These are phyloP conservation scores for Thamnidium elegans DNA, from an alignment of 192 early-diverging fungal genomes.

Conservation along the genomic window DNA sequence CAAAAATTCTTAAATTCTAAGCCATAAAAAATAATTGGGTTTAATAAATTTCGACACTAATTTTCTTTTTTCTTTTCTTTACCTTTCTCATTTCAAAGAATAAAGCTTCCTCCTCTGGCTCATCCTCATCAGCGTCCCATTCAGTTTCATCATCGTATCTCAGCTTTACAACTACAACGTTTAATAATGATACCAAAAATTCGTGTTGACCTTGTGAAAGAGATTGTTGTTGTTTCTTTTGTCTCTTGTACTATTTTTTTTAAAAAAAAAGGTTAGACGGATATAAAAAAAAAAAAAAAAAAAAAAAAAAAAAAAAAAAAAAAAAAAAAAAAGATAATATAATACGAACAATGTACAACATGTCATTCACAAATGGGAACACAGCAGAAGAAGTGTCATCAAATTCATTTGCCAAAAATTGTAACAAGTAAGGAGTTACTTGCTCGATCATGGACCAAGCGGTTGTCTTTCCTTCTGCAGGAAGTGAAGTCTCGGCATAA, in stretches of 20 bases:
- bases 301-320: conserved; percentile 2
- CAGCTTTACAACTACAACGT: conserved; percentile 79
- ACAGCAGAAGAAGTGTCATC: conserved; percentile 78
- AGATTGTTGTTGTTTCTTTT: conserved; percentile 46
- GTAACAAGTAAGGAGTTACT: conserved; percentile 75
- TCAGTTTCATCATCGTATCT: conserved; percentile 86
- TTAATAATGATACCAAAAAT: conserved; percentile 54
- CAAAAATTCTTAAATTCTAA: conserved; percentile 65
- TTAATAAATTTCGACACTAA: background rate
- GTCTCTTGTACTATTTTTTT: conserved; percentile 46
- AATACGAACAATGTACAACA: conserved; percentile 63
- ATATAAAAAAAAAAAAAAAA: background rate
- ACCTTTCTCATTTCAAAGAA: conserved; percentile 71
- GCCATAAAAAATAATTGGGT: conserved; percentile 9
- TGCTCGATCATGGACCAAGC: conserved; percentile 69
- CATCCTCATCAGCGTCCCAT: conserved; percentile 67
- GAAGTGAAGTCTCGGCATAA: conserved; percentile 48
- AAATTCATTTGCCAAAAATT: conserved; percentile 76
- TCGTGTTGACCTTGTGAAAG: conserved; percentile 48
- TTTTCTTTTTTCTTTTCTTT: background rate
- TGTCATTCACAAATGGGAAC: conserved; percentile 74
- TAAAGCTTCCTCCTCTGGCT: conserved; percentile 75
- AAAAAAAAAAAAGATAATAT: background rate
- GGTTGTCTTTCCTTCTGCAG: conserved; percentile 38
- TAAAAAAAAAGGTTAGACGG: conserved; percentile 6